phyloP scores from a whole-genome alignment of 2,329 filamentous ascomycete species.

The Penicillium sclerotigenum region DNA sequence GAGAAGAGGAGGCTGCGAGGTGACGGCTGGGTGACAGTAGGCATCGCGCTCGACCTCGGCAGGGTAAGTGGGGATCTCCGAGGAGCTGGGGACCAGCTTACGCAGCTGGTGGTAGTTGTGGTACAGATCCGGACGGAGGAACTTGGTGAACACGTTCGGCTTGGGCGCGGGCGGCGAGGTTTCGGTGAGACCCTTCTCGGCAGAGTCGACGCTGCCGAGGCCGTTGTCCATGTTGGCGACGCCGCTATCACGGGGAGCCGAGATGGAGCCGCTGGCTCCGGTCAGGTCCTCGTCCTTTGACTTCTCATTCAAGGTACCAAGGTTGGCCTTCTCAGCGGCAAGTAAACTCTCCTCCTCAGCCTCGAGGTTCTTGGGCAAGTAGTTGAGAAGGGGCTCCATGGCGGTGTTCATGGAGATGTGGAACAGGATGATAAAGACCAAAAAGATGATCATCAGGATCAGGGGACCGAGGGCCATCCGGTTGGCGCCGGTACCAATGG shows the following conservation, averaged over 20 bases:
- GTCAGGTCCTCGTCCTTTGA: neutral
- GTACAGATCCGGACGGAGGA: slow-evolving; percentile 75
- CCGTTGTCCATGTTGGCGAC: slow-evolving; percentile 31
- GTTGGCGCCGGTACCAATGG: slow-evolving; percentile 62
- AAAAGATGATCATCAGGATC: slow-evolving; percentile 70
- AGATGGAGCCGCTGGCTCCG: slow-evolving; percentile 8
- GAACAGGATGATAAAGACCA: slow-evolving; percentile 72
- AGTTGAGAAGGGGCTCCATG: slow-evolving; percentile 71
- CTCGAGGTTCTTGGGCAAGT: slow-evolving; percentile 71
- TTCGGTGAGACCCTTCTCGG: slow-evolving; percentile 36
- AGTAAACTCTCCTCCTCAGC: slow-evolving; percentile 54
- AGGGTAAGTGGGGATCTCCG: slow-evolving; percentile 57
- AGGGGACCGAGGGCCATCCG: slow-evolving; percentile 64
- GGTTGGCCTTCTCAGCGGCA: slow-evolving; percentile 22
- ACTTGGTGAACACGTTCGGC: slow-evolving; percentile 47
- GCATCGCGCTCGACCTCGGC: slow-evolving; percentile 63
- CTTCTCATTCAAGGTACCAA: neutral
- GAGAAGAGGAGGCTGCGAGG: slow-evolving; percentile 61
- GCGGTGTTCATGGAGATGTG: slow-evolving; percentile 70
- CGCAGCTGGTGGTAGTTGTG: slow-evolving; percentile 69
- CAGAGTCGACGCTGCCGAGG: slow-evolving; percentile 32
- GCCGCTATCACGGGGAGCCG: slow-evolving; percentile 20
- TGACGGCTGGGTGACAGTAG: slow-evolving; percentile 71
- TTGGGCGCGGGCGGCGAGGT: slow-evolving; percentile 28
- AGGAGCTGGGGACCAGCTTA: slow-evolving; percentile 59